Evolutionary conservation across 441 rosid species (phyloP).

Genomic region (Pelargonium hybrid): DNA sequence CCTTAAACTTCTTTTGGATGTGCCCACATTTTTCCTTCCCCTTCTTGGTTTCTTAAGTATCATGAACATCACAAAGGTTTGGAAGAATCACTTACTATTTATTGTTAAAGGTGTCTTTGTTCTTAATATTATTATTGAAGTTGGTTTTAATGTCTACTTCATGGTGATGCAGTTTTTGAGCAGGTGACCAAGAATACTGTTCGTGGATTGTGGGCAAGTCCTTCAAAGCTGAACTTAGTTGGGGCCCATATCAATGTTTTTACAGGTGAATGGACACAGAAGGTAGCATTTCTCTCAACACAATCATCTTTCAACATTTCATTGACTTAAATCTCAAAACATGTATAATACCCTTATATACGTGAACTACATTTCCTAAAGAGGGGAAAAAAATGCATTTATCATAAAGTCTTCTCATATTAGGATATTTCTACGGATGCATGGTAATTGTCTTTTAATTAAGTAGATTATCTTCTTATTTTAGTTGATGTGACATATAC

Average conservation of each 20-base stretch:
- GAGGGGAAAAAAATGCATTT: neutral
- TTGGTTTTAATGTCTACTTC: slow-evolving; percentile 7
- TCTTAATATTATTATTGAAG: no score
- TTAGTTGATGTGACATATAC: no score
- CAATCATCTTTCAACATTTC: neutral
- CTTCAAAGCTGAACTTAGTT: slow-evolving; percentile 78
- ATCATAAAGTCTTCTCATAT: neutral
- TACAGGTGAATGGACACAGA: slow-evolving; percentile 99
- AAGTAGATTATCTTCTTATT: no score
- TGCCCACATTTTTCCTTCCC: neutral
- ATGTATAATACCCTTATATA: neutral
- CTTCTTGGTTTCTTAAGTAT: no score
- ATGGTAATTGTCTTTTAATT: no score
- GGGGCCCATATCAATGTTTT: slow-evolving; percentile 98
- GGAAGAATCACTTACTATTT: neutral
- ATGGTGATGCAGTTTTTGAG: slow-evolving; percentile 59
- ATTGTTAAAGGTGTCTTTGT: no score
- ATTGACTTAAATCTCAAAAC: neutral
- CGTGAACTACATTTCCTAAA: neutral
- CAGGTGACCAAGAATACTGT: slow-evolving; percentile 93
- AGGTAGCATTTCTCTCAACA: slow-evolving; percentile 39
- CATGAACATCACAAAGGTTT: no score
- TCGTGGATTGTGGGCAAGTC: slow-evolving; percentile 92
- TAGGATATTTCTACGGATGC: neutral
- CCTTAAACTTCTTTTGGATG: neutral